Percentiles rank a stretch among this genome's conserved stretches.
phyloP scores from a whole-genome alignment of 2,329 filamentous ascomycete genomes.

The Exophiala calicioides region DNA sequence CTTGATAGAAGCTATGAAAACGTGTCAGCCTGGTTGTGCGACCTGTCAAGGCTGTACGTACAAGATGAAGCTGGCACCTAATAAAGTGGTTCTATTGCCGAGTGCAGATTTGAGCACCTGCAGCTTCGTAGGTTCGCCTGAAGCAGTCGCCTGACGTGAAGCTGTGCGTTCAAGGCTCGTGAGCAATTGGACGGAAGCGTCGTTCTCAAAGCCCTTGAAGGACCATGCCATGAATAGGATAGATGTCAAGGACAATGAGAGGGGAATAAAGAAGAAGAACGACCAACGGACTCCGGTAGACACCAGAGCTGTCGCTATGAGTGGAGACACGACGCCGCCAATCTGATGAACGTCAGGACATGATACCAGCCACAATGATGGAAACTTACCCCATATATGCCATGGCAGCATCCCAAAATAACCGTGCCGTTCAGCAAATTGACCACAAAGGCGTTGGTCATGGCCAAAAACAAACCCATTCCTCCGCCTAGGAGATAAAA shows the following conservation, averaged over 20 bases:
- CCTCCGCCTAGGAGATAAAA: conserved; percentile 67
- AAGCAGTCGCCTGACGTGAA: conserved; percentile 40
- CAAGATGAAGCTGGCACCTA: conserved; percentile 80
- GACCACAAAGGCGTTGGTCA: conserved; percentile 60
- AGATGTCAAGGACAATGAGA: conserved; percentile 60
- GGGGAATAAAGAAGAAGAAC: conserved; percentile 69
- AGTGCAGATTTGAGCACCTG: conserved; percentile 51
- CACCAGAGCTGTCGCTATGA: conserved; percentile 73
- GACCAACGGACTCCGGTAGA: conserved; percentile 65
- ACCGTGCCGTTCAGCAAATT: conserved; percentile 55
- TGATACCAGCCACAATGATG: not conserved
- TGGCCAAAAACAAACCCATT: conserved; percentile 52
- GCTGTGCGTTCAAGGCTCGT: conserved; percentile 44
- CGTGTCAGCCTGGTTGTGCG: conserved; percentile 1
- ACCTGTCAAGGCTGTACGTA: conserved; percentile 3
- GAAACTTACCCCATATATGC: conserved; percentile 46
- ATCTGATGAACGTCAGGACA: conserved; percentile 36
- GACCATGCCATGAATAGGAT: conserved; percentile 63
- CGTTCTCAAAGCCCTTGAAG: conserved; percentile 70
- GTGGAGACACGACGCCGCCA: conserved; percentile 64
- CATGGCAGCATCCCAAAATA: conserved; percentile 45
- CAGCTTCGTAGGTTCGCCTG: conserved; percentile 33
- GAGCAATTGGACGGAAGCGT: conserved; percentile 50
- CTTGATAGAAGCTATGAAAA: conserved; percentile 66
- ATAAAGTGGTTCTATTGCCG: conserved; percentile 61